Conservation (phyloP, 2,329 filamentous ascomycete species). For the Aspergillus niger region DNA sequence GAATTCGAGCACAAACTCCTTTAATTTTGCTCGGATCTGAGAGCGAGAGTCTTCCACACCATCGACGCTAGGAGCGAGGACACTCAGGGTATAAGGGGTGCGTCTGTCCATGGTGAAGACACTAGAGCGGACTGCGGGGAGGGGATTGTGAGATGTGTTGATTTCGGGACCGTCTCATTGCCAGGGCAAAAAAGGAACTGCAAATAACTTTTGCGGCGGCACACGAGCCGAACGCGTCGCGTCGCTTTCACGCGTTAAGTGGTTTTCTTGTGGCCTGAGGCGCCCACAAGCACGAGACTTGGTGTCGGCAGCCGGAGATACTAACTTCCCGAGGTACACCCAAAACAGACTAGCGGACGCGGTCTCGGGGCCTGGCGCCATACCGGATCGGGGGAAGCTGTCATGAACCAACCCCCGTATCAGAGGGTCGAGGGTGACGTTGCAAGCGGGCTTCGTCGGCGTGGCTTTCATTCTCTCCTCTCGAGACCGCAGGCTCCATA, state of each 20-base stretch:
- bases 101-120: constrained; percentile 73
- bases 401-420: constrained; percentile 31
- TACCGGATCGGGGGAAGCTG: constrained; percentile 32
- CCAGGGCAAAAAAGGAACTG: constrained; percentile 14
- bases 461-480: background rate
- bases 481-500: constrained; percentile 5
- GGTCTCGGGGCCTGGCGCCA: constrained; percentile 21
- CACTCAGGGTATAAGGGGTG: constrained; percentile 81
- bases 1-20: constrained; percentile 91
- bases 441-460: constrained; percentile 10
- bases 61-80: constrained; percentile 70
- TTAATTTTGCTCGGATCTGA: constrained; percentile 75
- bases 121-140: constrained; percentile 18
- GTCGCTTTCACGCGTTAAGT: constrained; percentile 44
- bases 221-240: constrained; percentile 39
- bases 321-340: constrained; percentile 6
- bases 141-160: constrained; percentile 17
- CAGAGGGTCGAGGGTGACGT: constrained; percentile 22
- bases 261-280: constrained; percentile 28
- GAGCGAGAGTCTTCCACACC: constrained; percentile 68
- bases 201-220: constrained; percentile 32
- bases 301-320: constrained; percentile 13
- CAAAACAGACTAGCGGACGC: constrained; percentile 14
- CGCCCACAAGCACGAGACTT: constrained; percentile 2
- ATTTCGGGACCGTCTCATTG: constrained; percentile 12